Evolutionary conservation across 257 asterid genomes (phyloP).

Genomic region (Lithospermum erythrorhizon): DNA sequence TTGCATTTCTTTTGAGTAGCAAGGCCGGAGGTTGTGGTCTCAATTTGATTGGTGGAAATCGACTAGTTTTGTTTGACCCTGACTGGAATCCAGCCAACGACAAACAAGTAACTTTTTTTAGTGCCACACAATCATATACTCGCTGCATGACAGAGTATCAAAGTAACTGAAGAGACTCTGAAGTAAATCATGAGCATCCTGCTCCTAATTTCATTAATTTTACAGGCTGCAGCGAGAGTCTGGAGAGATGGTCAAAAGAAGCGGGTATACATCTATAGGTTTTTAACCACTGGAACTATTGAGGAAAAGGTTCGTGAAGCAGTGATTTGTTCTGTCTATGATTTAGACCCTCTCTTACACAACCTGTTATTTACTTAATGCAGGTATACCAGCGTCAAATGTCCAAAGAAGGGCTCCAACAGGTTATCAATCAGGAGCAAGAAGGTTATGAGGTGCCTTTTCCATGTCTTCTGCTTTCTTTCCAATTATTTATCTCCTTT

Average conservation of each 20-base stretch:
- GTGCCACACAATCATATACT: background rate
- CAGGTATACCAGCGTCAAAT: conserved; percentile 99
- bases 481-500: background rate
- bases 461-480: conserved; percentile 11
- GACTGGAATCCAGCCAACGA: conserved; percentile 99
- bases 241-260: conserved; percentile 99
- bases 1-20: conserved; percentile 95
- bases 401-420: conserved; percentile 97
- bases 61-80: conserved; percentile 93
- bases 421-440: conserved; percentile 83
- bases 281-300: conserved; percentile 89
- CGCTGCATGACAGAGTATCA: background rate
- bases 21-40: conserved; percentile 99
- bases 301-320: conserved; percentile 71
- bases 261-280: conserved; percentile 92
- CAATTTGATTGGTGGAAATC: conserved; percentile 90
- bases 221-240: conserved; percentile 95
- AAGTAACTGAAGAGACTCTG: background rate
- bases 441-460: conserved; percentile 56
- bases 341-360: background rate
- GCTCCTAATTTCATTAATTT: conserved; percentile 3
- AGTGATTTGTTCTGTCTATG: conserved; percentile 3
- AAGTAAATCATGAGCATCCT: background rate
- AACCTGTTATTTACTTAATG: conserved; percentile 3
- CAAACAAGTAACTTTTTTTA: conserved; percentile 56